These are phyloP conservation scores for Neonectria faginata DNA, from an alignment of 2,329 filamentous ascomycete genomes.

Conservation along the genomic window DNA sequence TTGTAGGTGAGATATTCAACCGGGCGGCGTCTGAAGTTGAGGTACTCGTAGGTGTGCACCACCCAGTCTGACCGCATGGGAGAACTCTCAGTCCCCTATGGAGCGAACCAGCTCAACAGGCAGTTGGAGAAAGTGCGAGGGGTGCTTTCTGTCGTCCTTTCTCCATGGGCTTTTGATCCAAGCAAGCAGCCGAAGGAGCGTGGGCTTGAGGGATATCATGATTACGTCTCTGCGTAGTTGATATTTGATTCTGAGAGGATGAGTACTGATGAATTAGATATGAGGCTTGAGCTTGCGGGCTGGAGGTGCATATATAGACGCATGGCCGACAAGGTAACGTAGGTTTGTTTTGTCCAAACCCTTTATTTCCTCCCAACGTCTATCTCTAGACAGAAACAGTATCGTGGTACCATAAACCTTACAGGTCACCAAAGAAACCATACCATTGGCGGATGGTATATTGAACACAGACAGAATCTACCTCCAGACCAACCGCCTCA, in stretches of 20 bases:
- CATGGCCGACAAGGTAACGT: not conserved
- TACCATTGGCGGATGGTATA: too few relatives aligned
- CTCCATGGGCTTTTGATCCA: not conserved
- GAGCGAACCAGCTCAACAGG: not conserved
- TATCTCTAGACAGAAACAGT: too few relatives aligned
- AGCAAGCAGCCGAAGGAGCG: not conserved
- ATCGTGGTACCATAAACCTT: too few relatives aligned
- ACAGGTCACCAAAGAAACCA: too few relatives aligned
- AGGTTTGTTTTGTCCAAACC: not conserved
- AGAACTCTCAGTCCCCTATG: conserved; percentile 6
- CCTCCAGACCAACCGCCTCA: too few relatives aligned
- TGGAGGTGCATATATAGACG: not conserved
- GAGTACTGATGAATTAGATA: not conserved
- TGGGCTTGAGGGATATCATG: not conserved
- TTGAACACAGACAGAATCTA: too few relatives aligned
- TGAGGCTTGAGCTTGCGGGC: not conserved
- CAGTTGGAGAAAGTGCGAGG: not conserved
- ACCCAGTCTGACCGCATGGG: not conserved
- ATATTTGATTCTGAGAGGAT: not conserved
- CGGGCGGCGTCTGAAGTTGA: not conserved
- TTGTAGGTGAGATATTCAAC: not conserved
- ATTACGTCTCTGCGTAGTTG: too few relatives aligned
- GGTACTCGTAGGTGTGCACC: not conserved
- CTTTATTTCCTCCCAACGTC: too few relatives aligned
- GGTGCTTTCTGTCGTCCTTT: not conserved